Evolutionary conservation across 371 early-diverging fungal genomes (phyloP), one percentile per base, ranked within the genome.

Genomic region (Mycotypha africana): DNA sequence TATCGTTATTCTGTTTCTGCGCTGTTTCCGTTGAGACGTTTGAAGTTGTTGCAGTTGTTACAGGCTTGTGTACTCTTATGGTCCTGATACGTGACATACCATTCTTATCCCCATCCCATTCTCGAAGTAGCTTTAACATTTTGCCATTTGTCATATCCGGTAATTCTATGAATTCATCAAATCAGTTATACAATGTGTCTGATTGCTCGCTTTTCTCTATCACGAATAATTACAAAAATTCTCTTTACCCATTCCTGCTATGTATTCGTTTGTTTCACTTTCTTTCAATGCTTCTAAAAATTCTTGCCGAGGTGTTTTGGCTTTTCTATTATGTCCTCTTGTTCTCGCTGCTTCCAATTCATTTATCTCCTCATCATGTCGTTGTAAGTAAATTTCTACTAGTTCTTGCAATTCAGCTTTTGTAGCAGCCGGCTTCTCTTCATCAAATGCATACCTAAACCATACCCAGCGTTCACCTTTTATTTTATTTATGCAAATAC

Each of bases 51-150:
- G n/a, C n/a, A 6, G 26, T 30, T 19, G 24, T 28, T 21, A 11
- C 17, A 4, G 47, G 43, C 19, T 54, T 54, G 20, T 43, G 39
- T 19, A 54, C 23, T 48, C 49, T 17, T 7, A 60, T 51, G 2
- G 65, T 60, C 26, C 50, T 51, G 38, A 74, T 74, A 38, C 61
- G 51, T 10, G 59, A 24, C 66, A 70, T 65, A 23, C 64, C 57
- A 49, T 79, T 79, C 28, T 64, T 60, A 53, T 81, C 82, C 7
- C 82, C 79, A 50, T 81, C 77, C 82, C 79, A 81, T 22, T 70
- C 62, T 34, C 75, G 72, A 28, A 81, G 47, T 4, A 74, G 17
- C 46, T 70, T 62, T 25, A 81, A 60, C 26, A 60, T 67, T 49
- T 78, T 78, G 23, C 72, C 70, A 41, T 74, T 78, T 16, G 76